phyloP scores from a whole-genome alignment of 805 yeast species.

The Candida yuanshanica region DNA sequence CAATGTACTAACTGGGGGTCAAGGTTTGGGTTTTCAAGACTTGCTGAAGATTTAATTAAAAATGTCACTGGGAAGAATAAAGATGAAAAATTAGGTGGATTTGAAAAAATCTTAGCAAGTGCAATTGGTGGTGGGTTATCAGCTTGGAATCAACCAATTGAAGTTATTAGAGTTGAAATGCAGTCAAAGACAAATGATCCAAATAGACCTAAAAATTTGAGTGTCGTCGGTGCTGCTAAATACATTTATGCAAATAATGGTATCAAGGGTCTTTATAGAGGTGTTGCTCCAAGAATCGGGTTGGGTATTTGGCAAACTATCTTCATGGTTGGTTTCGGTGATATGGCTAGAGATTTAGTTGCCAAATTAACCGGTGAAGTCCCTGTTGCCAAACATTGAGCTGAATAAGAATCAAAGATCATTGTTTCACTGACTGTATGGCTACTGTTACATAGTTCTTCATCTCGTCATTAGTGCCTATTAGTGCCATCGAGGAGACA shows the following conservation, averaged over 20 bases:
- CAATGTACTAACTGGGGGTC: slow-evolving; percentile 99
- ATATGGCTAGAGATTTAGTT: slow-evolving; percentile 73
- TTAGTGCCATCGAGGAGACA: no score
- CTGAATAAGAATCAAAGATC: no score
- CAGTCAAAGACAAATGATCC: slow-evolving; percentile 93
- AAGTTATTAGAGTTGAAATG: slow-evolving; percentile 97
- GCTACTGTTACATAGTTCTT: no score
- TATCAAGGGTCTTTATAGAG: slow-evolving; percentile 85
- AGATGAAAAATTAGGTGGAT: slow-evolving; percentile 59
- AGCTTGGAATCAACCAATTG: slow-evolving; percentile 99
- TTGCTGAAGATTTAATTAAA: slow-evolving; percentile 84
- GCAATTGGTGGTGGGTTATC: slow-evolving; percentile 95
- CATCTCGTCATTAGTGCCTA: no score
- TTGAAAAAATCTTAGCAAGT: slow-evolving; percentile 79
- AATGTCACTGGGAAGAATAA: slow-evolving; percentile 52
- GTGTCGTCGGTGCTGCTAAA: slow-evolving; percentile 68
- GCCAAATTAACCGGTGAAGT: slow-evolving; percentile 55
- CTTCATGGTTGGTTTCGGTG: slow-evolving; percentile 98
- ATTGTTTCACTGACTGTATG: no score
- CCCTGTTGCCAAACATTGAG: slow-evolving; percentile 37
- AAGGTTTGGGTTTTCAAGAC: slow-evolving; percentile 85
- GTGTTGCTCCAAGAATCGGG: slow-evolving; percentile 95
- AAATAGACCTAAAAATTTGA: slow-evolving; percentile 87
- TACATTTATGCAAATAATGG: slow-evolving; percentile 85
- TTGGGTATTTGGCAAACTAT: slow-evolving; percentile 98